These are phyloP conservation scores for Ophiostoma tasmaniense DNA, from an alignment of 2,329 filamentous ascomycete species.

Conservation along the genomic window DNA sequence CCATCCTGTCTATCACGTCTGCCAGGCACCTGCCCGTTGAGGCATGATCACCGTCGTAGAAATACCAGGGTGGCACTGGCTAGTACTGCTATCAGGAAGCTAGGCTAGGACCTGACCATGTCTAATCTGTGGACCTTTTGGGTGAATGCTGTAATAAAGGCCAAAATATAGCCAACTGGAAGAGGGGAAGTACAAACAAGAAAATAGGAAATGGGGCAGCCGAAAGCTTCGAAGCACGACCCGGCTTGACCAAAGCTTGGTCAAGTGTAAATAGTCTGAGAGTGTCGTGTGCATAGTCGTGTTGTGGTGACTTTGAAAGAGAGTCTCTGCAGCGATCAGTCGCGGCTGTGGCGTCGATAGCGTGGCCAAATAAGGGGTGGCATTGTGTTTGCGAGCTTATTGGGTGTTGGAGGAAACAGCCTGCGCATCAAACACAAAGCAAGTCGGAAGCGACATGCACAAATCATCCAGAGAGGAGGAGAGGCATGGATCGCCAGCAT, in stretches of 20 bases:
- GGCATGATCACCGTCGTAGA: slow-evolving; percentile 5
- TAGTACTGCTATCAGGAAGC: not conserved
- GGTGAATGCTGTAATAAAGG: not conserved
- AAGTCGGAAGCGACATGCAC: too few relatives aligned
- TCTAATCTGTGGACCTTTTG: not conserved
- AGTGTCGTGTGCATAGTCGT: not conserved
- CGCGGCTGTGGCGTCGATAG: not conserved
- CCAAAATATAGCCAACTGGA: not conserved
- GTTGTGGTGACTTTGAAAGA: not conserved
- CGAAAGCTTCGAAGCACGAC: not conserved
- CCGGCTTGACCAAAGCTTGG: not conserved
- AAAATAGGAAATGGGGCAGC: not conserved
- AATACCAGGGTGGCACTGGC: not conserved
- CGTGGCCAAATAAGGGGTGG: not conserved
- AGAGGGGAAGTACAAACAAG: too few relatives aligned
- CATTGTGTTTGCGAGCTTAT: not conserved
- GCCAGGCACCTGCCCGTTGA: slow-evolving; percentile 14
- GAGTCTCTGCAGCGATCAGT: not conserved
- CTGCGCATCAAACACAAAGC: too few relatives aligned
- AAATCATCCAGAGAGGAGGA: too few relatives aligned
- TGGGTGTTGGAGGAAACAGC: too few relatives aligned
- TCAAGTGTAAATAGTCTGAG: not conserved
- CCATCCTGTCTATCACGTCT: not conserved
- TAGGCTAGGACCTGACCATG: not conserved
- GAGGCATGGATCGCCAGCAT: too few relatives aligned